Evolutionary conservation across 2,329 filamentous ascomycete species (phyloP), one percentile per base, ranked within the genome.

Genomic region (Fusarium chuoi): DNA sequence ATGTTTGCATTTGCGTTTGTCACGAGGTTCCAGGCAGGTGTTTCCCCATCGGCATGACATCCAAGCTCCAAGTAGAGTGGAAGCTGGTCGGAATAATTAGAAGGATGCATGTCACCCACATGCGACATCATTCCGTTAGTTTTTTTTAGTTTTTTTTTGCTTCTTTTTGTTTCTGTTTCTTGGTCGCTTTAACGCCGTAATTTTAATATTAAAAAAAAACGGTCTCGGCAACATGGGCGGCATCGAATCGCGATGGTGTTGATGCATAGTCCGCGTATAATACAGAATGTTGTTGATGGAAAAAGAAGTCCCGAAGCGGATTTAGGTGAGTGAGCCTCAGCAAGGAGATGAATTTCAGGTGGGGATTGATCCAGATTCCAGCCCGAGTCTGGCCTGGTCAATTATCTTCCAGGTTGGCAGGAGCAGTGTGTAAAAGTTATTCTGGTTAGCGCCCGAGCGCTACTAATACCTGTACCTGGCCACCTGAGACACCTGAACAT

Each of bases 401-500:
- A 30, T n/a, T 22, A 48, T n/a, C 62, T 46, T n/a, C n/a, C n/a
- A n/a, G n/a, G n/a, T n/a, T 44, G 49, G 28, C 35, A 65, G 41
- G 38, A 65, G 45, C n/a, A 18, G 44, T 26, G 39, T 61, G 44
- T 46, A n/a, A 35, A 45, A 49, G 57, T 39, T 22, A 42, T 44
- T 51, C 48, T 54, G 39, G 41, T 55, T 60, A 64, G 63, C 42
- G 66, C 61, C 65, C 35, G 57, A 52, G 51, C 66, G 45, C 51
- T 55, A n/a, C 35, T 30, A 18, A 41, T 55, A 42, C 52, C 38
- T 42, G 49, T 33, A 18, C 45, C 49, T 54, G 45, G 36, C 61
- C 61, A 70, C 73, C 73, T 75, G 73, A 75, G 69, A 75, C 73
- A 66, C 54, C 73, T 75, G 69, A 75, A 42, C 49, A 65, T 42